phyloP scores from a whole-genome alignment of 805 yeast species.

The Nakazawaea wickerhamii region DNA sequence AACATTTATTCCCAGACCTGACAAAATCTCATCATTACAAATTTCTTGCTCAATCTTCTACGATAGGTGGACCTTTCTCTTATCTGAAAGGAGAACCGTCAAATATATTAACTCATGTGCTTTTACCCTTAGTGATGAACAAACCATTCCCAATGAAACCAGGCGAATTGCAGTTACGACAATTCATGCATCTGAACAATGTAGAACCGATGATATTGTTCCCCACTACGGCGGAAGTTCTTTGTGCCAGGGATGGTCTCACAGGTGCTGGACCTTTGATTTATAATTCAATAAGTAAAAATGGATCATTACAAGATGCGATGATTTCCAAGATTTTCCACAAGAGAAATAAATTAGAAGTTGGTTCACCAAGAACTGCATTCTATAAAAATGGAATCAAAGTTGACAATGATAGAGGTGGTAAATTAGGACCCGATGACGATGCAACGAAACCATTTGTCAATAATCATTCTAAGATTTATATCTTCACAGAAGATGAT shows the following conservation, averaged over 20 bases:
- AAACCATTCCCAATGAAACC: constrained; percentile 19
- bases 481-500: constrained; percentile 47
- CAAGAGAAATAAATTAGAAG: constrained; percentile 34
- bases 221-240: constrained; percentile 27
- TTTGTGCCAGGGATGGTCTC: constrained; percentile 13
- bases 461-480: constrained; percentile 57
- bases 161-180: constrained; percentile 24
- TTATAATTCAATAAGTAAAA: constrained; percentile 33
- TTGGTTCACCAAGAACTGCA: constrained; percentile 20
- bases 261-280: constrained; percentile 39
- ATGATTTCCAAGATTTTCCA: constrained; percentile 38
- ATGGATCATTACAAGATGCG: constrained; percentile 23
- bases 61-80: constrained; percentile 43
- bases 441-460: constrained; percentile 20
- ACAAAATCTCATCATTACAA: constrained; percentile 17
- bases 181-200: too few relatives aligned
- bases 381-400: not conserved
- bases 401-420: not conserved
- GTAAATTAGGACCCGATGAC: constrained; percentile 14
- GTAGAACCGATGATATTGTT: constrained; percentile 26
- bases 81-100: constrained; percentile 16
- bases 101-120: constrained; percentile 42
- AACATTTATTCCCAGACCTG: constrained; percentile 21
- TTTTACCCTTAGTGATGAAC: constrained; percentile 39
- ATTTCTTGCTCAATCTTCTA: constrained; percentile 40